Evolutionary conservation across 1,284 basidiomycete genomes (phyloP).

Genomic region (Tausonia pullulans): DNA sequence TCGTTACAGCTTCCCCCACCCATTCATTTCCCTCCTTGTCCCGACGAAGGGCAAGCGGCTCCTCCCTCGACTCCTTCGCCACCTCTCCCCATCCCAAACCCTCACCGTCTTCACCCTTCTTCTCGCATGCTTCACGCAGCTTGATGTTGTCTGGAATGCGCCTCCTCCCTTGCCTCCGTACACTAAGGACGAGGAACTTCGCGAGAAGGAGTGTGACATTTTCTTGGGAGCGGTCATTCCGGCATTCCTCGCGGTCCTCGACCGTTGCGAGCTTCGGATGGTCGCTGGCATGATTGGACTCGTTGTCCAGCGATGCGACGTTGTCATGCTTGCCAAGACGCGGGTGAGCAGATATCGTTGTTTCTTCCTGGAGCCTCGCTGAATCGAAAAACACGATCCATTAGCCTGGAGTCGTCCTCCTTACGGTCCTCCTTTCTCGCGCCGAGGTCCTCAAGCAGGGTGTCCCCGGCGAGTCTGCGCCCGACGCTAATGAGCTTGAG

Average conservation of each 20-base stretch:
- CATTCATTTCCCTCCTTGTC: constrained; percentile 83
- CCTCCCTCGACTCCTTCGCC: constrained; percentile 77
- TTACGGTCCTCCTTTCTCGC: constrained; percentile 83
- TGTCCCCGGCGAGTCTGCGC: constrained; percentile 28
- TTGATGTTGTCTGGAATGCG: constrained; percentile 76
- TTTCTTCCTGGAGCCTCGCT: neutral
- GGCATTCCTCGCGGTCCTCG: constrained; percentile 67
- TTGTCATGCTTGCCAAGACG: constrained; percentile 52
- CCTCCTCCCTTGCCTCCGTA: constrained; percentile 48
- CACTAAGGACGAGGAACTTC: constrained; percentile 50
- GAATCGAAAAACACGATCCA: neutral
- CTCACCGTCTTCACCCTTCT: constrained; percentile 81
- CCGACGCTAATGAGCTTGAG: constrained; percentile 60
- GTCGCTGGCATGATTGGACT: constrained; percentile 79
- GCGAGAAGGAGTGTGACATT: constrained; percentile 76
- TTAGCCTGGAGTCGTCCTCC: constrained; percentile 80
- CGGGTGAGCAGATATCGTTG: constrained; percentile 44
- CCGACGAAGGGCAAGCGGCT: constrained; percentile 89
- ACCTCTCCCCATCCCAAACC: constrained; percentile 66
- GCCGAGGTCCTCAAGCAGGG: constrained; percentile 79
- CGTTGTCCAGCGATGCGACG: constrained; percentile 68
- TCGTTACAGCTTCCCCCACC: constrained; percentile 68
- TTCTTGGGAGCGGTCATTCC: constrained; percentile 81
- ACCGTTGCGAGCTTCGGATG: constrained; percentile 66
- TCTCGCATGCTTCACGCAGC: constrained; percentile 83